phyloP scores from a whole-genome alignment of 116 monocot species.

The Papilionanthe hybrid region DNA sequence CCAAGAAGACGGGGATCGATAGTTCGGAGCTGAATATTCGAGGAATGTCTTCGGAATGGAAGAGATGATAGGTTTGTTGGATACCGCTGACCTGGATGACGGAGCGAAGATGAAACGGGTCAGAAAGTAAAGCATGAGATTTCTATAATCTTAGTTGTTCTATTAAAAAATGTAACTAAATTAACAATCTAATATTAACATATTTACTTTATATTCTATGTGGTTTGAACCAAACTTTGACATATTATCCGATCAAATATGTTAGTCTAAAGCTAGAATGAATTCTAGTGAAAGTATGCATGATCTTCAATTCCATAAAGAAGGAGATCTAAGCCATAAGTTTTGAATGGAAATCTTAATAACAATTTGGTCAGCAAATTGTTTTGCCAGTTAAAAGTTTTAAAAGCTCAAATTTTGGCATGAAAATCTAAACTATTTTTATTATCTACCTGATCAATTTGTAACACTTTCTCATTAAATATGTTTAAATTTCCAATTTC shows the following conservation, averaged over 20 bases:
- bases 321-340: too few species aligned
- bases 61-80: constrained; percentile 59
- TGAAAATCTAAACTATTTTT: neutral
- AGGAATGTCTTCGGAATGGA: constrained; percentile 39
- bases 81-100: constrained; percentile 56
- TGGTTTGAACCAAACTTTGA: neutral
- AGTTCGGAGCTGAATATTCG: constrained; percentile 42
- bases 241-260: neutral
- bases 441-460: neutral
- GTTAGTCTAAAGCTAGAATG: neutral
- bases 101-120: neutral
- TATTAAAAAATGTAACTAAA: too few species aligned
- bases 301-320: neutral
- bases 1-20: constrained; percentile 29
- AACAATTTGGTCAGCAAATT: neutral
- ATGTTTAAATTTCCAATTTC: neutral
- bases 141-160: too few species aligned
- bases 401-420: neutral
- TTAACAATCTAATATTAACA: neutral
- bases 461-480: neutral
- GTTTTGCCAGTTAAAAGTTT: neutral
- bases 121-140: neutral
- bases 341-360: neutral
- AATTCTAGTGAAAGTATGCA: neutral
- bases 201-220: neutral